Conservation (phyloP, 352 stramenopile genomes). For the Pythium aphanidermatum region DNA sequence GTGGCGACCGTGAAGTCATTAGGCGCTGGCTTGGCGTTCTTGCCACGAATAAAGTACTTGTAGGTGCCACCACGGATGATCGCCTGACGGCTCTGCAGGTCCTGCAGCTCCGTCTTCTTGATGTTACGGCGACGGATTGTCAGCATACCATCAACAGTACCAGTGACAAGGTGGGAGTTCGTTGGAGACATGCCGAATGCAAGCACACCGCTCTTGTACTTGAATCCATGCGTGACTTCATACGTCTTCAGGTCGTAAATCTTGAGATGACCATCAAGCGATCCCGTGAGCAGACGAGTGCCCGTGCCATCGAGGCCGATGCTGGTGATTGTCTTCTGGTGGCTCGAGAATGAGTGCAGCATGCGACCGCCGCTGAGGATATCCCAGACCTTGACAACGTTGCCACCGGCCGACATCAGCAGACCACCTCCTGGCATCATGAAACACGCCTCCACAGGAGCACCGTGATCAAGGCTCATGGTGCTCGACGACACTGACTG, state of each 20-base stretch:
- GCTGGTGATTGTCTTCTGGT: slow-evolving; percentile 94
- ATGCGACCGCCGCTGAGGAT: slow-evolving; percentile 81
- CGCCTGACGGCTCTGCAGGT: slow-evolving; percentile 55
- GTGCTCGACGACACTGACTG: slow-evolving; percentile 41
- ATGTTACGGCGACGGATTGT: slow-evolving; percentile 71
- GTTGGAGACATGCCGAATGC: slow-evolving; percentile 79
- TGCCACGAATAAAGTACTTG: slow-evolving; percentile 88
- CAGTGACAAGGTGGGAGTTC: slow-evolving; percentile 79
- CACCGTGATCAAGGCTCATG: slow-evolving; percentile 77
- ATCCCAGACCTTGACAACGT: slow-evolving; percentile 92
- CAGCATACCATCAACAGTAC: slow-evolving; percentile 72
- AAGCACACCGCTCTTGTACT: slow-evolving; percentile 80
- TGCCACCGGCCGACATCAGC: slow-evolving; percentile 81
- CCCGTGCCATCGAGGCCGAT: slow-evolving; percentile 82
- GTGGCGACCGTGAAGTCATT: slow-evolving; percentile 76
- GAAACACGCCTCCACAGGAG: slow-evolving; percentile 84
- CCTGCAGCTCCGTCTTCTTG: slow-evolving; percentile 63
- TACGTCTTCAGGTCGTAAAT: slow-evolving; percentile 92
- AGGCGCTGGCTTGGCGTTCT: slow-evolving; percentile 67
- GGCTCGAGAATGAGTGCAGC: slow-evolving; percentile 87
- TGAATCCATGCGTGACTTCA: slow-evolving; percentile 86
- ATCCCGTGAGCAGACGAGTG: slow-evolving; percentile 85
- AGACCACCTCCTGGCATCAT: slow-evolving; percentile 81
- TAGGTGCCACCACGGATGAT: slow-evolving; percentile 81
- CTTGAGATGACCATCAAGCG: slow-evolving; percentile 91